These are phyloP conservation scores for Bruguiera parviflora DNA, from an alignment of 345 rosid species.

Conservation along the genomic window DNA sequence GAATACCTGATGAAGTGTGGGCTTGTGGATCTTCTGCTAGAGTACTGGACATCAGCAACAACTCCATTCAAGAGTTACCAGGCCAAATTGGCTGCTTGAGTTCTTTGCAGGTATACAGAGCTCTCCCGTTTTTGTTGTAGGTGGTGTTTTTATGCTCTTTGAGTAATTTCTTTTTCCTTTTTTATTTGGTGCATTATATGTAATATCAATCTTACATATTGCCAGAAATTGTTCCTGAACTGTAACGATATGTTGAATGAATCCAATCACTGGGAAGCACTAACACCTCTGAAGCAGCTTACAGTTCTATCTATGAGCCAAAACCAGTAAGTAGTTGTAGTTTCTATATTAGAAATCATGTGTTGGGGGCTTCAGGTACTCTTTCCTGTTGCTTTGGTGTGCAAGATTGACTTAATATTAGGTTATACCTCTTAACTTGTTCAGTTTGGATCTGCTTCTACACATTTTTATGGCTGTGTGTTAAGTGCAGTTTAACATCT, in stretches of 20 bases:
- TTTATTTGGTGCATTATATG: too few species aligned
- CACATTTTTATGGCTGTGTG: neutral
- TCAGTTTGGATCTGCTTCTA: neutral
- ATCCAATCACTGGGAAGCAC: constrained; percentile 70
- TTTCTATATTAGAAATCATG: neutral
- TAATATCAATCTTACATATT: constrained; percentile 15
- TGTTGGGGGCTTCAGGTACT: too few species aligned
- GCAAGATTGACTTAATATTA: neutral
- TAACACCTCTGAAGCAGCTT: constrained; percentile 51
- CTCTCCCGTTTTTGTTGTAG: neutral
- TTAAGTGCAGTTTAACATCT: constrained; percentile 55
- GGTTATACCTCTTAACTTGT: neutral
- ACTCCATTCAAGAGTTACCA: constrained; percentile 54
- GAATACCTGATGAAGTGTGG: constrained; percentile 82
- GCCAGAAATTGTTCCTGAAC: constrained; percentile 62
- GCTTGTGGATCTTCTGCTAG: constrained; percentile 51
- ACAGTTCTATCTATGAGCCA: constrained; percentile 59
- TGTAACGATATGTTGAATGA: constrained; percentile 62
- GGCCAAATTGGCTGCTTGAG: constrained; percentile 44
- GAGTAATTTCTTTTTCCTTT: neutral
- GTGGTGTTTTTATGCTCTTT: constrained; percentile 7
- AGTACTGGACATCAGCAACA: constrained; percentile 67
- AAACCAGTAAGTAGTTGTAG: constrained; percentile 50
- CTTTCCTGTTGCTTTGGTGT: neutral
- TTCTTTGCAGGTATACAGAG: constrained; percentile 48